Evolutionary conservation across 2,329 filamentous ascomycete genomes (phyloP), one percentile per base, ranked within the genome.

Genomic region (Aureobasidium pullulans): DNA sequence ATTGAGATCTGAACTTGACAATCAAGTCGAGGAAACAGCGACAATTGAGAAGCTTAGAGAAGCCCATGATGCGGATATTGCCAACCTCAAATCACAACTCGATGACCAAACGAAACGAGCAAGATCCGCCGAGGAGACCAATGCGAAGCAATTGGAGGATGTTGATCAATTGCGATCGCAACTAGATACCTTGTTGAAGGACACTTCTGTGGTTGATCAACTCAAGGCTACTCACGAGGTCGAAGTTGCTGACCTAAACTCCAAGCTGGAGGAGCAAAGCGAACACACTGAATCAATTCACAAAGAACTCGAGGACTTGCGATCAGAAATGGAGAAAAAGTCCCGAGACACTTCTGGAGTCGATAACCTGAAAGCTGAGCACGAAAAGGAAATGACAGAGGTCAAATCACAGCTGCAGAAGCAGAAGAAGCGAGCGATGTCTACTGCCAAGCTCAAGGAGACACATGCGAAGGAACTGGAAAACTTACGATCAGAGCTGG

Each of bases 401-500:
- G 32, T 57, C 23, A 39, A 37, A 48, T n/a, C 43, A 39, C 54
- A 60, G 32, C 15, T 60, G 39, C 47, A 54, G 28, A 54, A 53
- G 15, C 47, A 53, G 28, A 44, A 28, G 23, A 52, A 54, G 19
- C 34, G 39, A 10, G 39, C 48, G 19, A 23, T 31, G 6, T 53
- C 58, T 1, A 37, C 29, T 16, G 13, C 9, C 10, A 52, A 54
- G 40, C 50, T 69, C 31, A 63, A 66, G 57, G 58, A 63, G 2
- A 59, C 57, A 19, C 66, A 69, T 48, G 48, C 59, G 3, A 42
- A 53, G 19, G 65, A 69, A 48, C 61, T 70, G 11, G 49, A 62
- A 34, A 54, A 52, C 19, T 53, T 70, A 13, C 62, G 62, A 19
- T 49, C 62, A 6, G 67, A 71, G 34, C 54, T 67, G 28, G 67